phyloP scores from a whole-genome alignment of 805 yeast genomes.

The Schwanniomyces vanrijiae region DNA sequence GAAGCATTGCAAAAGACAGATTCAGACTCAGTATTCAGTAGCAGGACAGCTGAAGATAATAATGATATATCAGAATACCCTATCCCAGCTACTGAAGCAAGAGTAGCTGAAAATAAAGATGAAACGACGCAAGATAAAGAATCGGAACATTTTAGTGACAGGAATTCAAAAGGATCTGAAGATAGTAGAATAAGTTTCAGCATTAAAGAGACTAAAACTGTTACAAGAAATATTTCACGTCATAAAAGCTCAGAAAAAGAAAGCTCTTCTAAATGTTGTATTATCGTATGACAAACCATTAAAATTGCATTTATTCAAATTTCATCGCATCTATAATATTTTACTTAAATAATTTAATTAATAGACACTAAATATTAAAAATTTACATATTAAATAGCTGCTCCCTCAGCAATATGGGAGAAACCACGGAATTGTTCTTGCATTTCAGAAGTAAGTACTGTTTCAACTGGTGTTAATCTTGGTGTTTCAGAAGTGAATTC shows the following conservation, averaged over 20 bases:
- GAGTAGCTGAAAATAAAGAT: too few relatives aligned
- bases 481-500: slow-evolving; percentile 95
- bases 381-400: slow-evolving; percentile 24
- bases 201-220: neutral
- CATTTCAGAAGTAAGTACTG: slow-evolving; percentile 78
- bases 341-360: neutral
- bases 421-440: slow-evolving; percentile 98
- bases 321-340: neutral
- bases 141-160: neutral
- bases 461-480: slow-evolving; percentile 90
- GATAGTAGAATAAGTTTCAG: neutral
- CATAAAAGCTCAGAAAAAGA: neutral
- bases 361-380: neutral
- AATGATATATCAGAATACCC: neutral
- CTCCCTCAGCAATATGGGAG: slow-evolving; percentile 76
- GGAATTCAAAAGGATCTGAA: neutral
- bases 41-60: neutral
- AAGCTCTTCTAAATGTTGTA: neutral
- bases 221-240: neutral
- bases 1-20: neutral
- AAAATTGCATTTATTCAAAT: neutral
- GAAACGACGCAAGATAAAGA: neutral
- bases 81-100: neutral
- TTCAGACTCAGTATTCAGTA: neutral
- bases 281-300: neutral